A percentile compares a stretch with the other conserved stretches of the same genome.
These are phyloP conservation scores for Chlamydomonas asymmetrica DNA, from an alignment of 139 green algal genomes.

Conservation along the genomic window DNA sequence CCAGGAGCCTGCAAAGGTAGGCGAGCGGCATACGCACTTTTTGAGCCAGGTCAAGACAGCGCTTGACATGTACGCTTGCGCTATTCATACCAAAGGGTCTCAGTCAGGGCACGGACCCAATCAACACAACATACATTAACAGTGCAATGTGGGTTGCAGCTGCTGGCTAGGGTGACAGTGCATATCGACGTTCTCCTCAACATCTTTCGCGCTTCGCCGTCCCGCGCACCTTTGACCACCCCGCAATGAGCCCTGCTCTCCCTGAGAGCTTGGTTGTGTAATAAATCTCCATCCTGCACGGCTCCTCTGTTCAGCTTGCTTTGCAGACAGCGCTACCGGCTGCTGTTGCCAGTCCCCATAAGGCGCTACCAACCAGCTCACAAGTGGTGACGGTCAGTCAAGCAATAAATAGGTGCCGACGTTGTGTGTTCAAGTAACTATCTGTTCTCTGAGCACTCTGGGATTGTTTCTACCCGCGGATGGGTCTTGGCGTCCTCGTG, in stretches of 20 bases:
- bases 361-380: too few species aligned
- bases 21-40: too few species aligned
- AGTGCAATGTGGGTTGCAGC: too few species aligned
- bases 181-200: too few species aligned
- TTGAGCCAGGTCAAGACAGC: neutral
- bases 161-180: too few species aligned
- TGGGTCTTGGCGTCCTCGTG: too few species aligned
- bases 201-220: neutral
- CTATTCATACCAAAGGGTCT: neutral
- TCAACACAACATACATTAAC: neutral
- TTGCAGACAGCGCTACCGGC: neutral
- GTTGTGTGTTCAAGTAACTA: too few species aligned
- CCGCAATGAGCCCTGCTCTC: slow-evolving; percentile 24
- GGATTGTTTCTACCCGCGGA: too few species aligned
- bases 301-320: neutral
- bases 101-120: neutral
- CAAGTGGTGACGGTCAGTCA: too few species aligned
- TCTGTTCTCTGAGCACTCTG: neutral
- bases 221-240: slow-evolving; percentile 52
- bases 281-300: slow-evolving; percentile 45
- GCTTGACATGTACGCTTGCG: too few species aligned
- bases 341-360: neutral
- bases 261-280: slow-evolving; percentile 40
- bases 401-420: too few species aligned
- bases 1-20: slow-evolving; percentile 40